These are phyloP conservation scores for Glonium stellatum DNA, from an alignment of 495 filamentous ascomycete genomes.

Conservation along the genomic window DNA sequence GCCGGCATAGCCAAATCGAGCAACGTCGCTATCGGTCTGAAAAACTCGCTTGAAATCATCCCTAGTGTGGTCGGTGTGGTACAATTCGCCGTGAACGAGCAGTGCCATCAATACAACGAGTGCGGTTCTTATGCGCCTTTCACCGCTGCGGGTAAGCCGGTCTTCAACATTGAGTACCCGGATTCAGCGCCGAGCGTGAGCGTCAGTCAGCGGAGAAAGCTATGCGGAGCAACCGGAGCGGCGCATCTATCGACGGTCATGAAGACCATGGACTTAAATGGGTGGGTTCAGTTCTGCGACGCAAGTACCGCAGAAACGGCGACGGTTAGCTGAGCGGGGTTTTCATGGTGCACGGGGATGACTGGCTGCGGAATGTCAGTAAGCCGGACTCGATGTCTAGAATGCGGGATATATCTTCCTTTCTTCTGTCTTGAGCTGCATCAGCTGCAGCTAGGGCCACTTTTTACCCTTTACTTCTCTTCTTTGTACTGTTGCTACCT, in stretches of 20 bases:
- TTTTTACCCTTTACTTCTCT: too few relatives aligned
- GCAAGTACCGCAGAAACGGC: conserved; percentile 1
- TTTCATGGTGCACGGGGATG: neutral
- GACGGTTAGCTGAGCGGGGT: neutral
- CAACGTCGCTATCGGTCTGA: conserved; percentile 53
- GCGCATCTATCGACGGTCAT: conserved; percentile 52
- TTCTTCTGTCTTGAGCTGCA: too few relatives aligned
- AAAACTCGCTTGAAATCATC: conserved; percentile 58
- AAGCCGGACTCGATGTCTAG: too few relatives aligned
- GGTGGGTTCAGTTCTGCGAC: conserved; percentile 42
- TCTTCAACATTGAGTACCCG: conserved; percentile 66
- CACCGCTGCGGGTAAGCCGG: conserved; percentile 51
- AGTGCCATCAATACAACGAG: conserved; percentile 52
- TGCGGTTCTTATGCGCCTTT: conserved; percentile 52
- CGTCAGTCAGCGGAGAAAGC: conserved; percentile 37
- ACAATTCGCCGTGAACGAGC: conserved; percentile 66
- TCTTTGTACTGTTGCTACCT: too few relatives aligned
- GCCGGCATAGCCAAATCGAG: conserved; percentile 44
- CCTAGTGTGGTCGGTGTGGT: conserved; percentile 48
- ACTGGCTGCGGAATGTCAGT: too few relatives aligned
- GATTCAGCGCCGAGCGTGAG: conserved; percentile 35
- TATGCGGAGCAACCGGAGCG: conserved; percentile 37
- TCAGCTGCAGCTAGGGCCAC: too few relatives aligned
- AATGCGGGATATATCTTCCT: too few relatives aligned
- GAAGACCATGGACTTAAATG: conserved; percentile 52